Base-by-base conservation (phyloP, 2,329 filamentous ascomycete genomes). In the Metarhizium rileyi region DNA sequence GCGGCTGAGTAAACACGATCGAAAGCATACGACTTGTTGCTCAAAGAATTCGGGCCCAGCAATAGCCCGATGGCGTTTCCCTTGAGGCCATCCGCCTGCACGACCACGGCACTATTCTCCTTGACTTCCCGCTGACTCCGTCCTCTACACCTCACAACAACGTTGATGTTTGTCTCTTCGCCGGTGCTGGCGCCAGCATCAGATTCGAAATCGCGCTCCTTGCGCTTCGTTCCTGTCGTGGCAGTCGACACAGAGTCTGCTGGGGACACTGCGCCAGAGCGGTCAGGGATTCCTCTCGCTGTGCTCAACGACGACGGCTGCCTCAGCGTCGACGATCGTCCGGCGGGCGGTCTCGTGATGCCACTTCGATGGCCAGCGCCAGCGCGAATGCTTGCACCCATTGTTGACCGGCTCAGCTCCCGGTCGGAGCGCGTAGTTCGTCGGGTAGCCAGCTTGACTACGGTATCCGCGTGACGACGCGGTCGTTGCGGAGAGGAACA, bases 1-100 rank as follows among this genome's bases (percentile, higher is more conserved):
- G 91, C 93, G 1, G 87, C 87, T 1, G 93, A 96, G 62, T 95
- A 98, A 56, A 97, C 93, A 63, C 91, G 93, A 69, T 98, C 93
- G 64, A 98, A 98, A 56, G 86, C 84, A 65, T 98, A 98, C 0
- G 88, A 87, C 71, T 97, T 97, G 70, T 98, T 95, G 73, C 85
- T 94, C 50, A 97, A 70, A 30, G 93, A 87, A 66, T 84, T 95
- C 0, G 90, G 84, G 1, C 91, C 93, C 88, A 97, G 95, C 3
- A 85, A 90, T 44, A 98, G 69, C 57, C 94, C 86, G 25, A 98
- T 81, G 36, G 77, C 79, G 61, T 86, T 89, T 42, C 90, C 90
- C 68, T 87, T 91, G 53, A 89, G 83, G n/a, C 88, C 90, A 58
- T 93, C 87, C 3, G 90, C 91, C 23, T 78, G 83, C 9, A 98